Conservation (phyloP, 2,329 filamentous ascomycete species). For the Cryphonectria carpinicola region DNA sequence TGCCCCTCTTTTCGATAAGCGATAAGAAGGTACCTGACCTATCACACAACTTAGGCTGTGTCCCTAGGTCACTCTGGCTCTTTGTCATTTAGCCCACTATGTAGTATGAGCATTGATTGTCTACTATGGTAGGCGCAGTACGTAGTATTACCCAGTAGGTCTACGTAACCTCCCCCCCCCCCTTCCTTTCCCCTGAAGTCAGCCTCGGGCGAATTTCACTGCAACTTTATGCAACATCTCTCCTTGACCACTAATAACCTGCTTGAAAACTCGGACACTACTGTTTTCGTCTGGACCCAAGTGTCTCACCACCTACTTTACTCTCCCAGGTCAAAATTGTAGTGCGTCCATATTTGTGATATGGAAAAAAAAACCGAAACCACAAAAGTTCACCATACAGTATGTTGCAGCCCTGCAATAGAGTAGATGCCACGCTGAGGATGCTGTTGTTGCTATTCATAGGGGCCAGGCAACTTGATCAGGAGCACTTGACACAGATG, state of each 20-base stretch:
- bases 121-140: background rate
- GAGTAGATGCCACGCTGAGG: too few relatives aligned
- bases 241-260: background rate
- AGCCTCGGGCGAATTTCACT: background rate
- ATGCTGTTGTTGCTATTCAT: too few relatives aligned
- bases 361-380: too few relatives aligned
- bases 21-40: slow-evolving; percentile 5
- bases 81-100: background rate
- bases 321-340: background rate
- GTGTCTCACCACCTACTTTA: background rate
- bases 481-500: too few relatives aligned
- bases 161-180: background rate
- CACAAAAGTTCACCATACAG: too few relatives aligned
- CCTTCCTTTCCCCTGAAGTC: background rate
- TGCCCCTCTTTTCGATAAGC: slow-evolving; percentile 18
- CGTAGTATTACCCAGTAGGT: background rate
- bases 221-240: background rate
- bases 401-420: too few relatives aligned
- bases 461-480: too few relatives aligned
- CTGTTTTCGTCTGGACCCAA: background rate
- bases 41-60: background rate
- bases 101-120: background rate
- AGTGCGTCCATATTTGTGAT: too few relatives aligned
- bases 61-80: background rate
- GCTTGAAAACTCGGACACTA: background rate